Evolutionary conservation across 140 eudicot genomes (phyloP), one percentile per base, ranked within the genome.

Genomic region (Flaveria floridana): DNA sequence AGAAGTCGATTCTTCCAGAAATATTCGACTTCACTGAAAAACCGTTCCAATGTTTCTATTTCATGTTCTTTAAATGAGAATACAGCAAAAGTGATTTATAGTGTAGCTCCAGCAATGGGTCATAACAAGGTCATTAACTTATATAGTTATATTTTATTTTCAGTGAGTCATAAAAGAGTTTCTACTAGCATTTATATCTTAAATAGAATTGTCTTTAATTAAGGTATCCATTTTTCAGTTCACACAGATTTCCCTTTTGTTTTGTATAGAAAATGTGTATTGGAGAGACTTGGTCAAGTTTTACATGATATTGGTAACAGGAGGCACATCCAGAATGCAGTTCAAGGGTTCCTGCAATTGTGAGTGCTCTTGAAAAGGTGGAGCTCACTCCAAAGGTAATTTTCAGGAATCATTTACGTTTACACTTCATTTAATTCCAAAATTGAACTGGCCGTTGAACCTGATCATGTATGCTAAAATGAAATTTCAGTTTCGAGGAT

Each of bases 291-390:
- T 26, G 30, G 47, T 76, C 59, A 66, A 52, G 76, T 74, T 46
- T 69, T 46, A 53, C 68, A 50, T 65, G 53, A 66, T 30, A 64
- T 62, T 81, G 71, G 77, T 71, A 57, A 77, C 86, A 92, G 97
- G 92, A 84, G 62, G 75, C 87, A 19, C 97, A 92, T 84, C 97
- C 97, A 63, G 98, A 93, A 79, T 88, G 94, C 82, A 87, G 89
- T 78, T 84, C 84, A 52, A 85, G 98, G 80, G 96, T 93, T 82
- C 98, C 97, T 78, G 95, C 97, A 71, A 93, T 93, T 80, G 80
- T 83, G 53, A 69, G 6, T 74, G 91, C 91, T 74, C 97, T 93
- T 62, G 87, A 87, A 76, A 86, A 82, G 77, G 73, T 86, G 85
- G 80, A 85, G 79, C 86, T 93, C 77, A 90, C 96, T 69, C 84